Evolutionary conservation across 495 filamentous ascomycete genomes (phyloP), one percentile per base, ranked within the genome.

Genomic region (Staphylotrichum longicolle): DNA sequence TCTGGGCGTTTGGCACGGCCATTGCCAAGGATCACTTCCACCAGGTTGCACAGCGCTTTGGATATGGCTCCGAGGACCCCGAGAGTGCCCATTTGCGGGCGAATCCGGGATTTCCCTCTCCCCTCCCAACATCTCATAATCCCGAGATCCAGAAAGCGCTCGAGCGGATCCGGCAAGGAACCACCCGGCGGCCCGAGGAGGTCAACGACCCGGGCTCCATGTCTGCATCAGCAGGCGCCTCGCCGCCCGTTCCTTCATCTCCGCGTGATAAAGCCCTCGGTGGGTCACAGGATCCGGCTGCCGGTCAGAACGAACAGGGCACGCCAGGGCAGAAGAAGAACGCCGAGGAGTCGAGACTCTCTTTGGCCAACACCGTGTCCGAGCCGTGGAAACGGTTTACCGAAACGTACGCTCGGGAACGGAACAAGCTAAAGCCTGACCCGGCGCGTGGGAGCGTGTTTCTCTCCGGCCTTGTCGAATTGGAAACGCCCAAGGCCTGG

Each of bases 381-480:
- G 41, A 58, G 47, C 66, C 85, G 0, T 80, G 77, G 51, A 42
- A 76, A 40, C 80, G 78, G 5, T 90, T 91, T 72, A 80, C 74
- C 56, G 60, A 71, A 33, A 83, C 77, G 34, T 75, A 89, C 15
- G 66, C 58, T 9, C 70, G 83, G 60, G 75, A 68, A 2, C 83
- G 78, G 78, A 67, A 58, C 39, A 72, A 75, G 0, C 64, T 72
- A n/a, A 53, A 41, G 11, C 55, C 69, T 3, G 71, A 81, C 33
- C 81, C 86, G 41, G 85, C 83, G 9, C 80, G 86, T 32, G 90
- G 90, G 3, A 80, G 80, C 32, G 82, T 93, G 54, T 70, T 82
- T 14, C 76, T 93, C 27, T 74, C 73, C 20, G 90, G 90, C 1
- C 74, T 89, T 2, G 81, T 95, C 0, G 86, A 87, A 56, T 51